Evolutionary conservation across 2,329 filamentous ascomycete species (phyloP).

Genomic region (Malbranchea cinnamomea): DNA sequence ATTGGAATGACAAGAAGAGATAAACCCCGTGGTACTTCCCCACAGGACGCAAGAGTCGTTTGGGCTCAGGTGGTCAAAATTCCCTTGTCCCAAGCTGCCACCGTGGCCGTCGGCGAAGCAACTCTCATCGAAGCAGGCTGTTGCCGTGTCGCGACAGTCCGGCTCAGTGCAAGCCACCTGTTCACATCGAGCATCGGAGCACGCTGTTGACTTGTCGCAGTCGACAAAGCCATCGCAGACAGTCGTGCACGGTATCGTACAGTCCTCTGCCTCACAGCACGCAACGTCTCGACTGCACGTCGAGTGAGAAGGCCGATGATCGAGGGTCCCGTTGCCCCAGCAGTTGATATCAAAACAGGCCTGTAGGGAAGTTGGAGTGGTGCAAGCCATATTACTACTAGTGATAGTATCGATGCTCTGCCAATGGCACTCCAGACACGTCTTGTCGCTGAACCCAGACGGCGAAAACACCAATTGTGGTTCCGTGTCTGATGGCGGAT

Average conservation of each 20-base stretch:
- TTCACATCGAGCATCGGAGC: constrained; percentile 20
- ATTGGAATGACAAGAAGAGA: too few species aligned
- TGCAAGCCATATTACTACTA: constrained; percentile 20
- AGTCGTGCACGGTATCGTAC: constrained; percentile 24
- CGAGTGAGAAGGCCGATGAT: neutral
- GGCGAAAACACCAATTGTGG: constrained; percentile 6
- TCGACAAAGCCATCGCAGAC: constrained; percentile 28
- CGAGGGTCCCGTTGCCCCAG: constrained; percentile 12
- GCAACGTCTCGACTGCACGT: constrained; percentile 20
- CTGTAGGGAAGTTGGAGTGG: constrained; percentile 14
- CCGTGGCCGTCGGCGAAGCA: constrained; percentile 12
- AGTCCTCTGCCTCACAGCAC: constrained; percentile 26
- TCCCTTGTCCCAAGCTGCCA: too few species aligned
- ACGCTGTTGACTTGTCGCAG: constrained; percentile 23
- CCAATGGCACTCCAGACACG: constrained; percentile 29
- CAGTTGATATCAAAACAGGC: constrained; percentile 12
- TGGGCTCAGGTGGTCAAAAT: too few species aligned
- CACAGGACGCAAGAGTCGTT: too few species aligned
- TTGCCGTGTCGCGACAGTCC: constrained; percentile 18
- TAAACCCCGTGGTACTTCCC: too few species aligned
- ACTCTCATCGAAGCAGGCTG: constrained; percentile 24
- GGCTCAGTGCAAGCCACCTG: constrained; percentile 11
- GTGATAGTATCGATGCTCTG: constrained; percentile 24
- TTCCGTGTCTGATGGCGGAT: too few species aligned
- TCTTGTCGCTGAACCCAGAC: constrained; percentile 14